phyloP scores from a whole-genome alignment of 2,329 filamentous ascomycete genomes.

The Albifimbria verrucaria region DNA sequence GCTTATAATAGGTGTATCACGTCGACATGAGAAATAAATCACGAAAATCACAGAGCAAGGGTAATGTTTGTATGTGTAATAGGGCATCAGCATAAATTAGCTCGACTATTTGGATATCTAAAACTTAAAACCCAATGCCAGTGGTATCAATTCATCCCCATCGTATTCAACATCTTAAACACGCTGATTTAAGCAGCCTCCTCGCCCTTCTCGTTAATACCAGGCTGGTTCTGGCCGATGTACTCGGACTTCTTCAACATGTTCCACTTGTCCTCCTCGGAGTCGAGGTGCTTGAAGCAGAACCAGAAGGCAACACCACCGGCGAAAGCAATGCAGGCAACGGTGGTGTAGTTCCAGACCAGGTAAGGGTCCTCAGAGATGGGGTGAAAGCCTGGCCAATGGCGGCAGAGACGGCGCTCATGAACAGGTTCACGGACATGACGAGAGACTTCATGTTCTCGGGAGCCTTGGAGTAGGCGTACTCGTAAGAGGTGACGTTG shows the following conservation, averaged over 20 bases:
- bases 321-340: conserved; percentile 59
- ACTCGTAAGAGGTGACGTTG: conserved; percentile 63
- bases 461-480: conserved; percentile 74
- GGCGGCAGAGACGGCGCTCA: conserved; percentile 65
- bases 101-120: not conserved
- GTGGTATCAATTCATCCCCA: not conserved
- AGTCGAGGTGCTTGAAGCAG: conserved; percentile 62
- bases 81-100: not conserved
- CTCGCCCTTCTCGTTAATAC: conserved; percentile 22
- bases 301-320: conserved; percentile 67
- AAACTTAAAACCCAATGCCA: not conserved
- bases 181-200: not conserved
- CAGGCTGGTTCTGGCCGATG: conserved; percentile 36
- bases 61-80: not conserved
- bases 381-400: conserved; percentile 66
- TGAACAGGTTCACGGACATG: conserved; percentile 66
- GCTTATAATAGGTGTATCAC: too few species aligned
- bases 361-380: conserved; percentile 62
- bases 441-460: conserved; percentile 80
- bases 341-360: conserved; percentile 67
- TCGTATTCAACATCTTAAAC: not conserved
- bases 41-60: not conserved
- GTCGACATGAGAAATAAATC: not conserved
- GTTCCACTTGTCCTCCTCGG: conserved; percentile 67
- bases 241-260: conserved; percentile 48